Percentiles rank a stretch among this genome's conserved stretches.
Evolutionary conservation across 1,139 yeast genomes (phyloP).

Genomic region (Lodderomyces beijingensis): DNA sequence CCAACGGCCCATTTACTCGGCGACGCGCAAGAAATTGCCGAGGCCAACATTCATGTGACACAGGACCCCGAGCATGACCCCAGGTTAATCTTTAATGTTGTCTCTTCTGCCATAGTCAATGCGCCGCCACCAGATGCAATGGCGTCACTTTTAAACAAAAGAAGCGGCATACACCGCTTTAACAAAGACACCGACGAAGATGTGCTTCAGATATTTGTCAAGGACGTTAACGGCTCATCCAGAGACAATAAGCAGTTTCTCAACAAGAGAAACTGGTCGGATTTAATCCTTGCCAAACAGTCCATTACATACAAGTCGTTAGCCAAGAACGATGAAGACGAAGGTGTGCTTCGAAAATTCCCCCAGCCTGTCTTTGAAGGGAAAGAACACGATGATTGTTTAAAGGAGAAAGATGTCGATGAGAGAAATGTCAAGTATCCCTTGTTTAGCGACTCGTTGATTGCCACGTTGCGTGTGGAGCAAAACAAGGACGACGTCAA

Average conservation of each 20-base stretch:
- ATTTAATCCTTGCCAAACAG: slow-evolving; percentile 37
- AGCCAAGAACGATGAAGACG: slow-evolving; percentile 12
- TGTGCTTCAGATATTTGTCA: slow-evolving; percentile 63
- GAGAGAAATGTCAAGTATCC: slow-evolving; percentile 43
- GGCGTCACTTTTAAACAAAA: slow-evolving; percentile 62
- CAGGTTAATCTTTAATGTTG: slow-evolving; percentile 74
- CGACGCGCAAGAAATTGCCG: slow-evolving; percentile 22
- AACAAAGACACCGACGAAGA: slow-evolving; percentile 70
- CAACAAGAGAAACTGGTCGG: slow-evolving; percentile 78
- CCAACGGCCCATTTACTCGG: slow-evolving; percentile 26
- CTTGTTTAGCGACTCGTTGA: slow-evolving; percentile 52
- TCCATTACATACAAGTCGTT: slow-evolving; percentile 21
- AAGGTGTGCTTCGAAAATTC: slow-evolving; percentile 17
- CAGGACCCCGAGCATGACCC: slow-evolving; percentile 63
- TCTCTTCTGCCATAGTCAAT: slow-evolving; percentile 85
- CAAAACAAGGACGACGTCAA: slow-evolving; percentile 45
- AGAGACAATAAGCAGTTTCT: slow-evolving; percentile 59
- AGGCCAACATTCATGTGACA: slow-evolving; percentile 36
- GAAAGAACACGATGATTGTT: slow-evolving; percentile 7
- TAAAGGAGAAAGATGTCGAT: slow-evolving; percentile 12
- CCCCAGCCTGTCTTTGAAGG: slow-evolving; percentile 26
- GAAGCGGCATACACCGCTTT: slow-evolving; percentile 68
- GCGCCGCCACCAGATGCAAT: slow-evolving; percentile 90
- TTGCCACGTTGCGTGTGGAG: slow-evolving; percentile 73
- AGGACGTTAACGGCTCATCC: slow-evolving; percentile 54